Base-by-base conservation (phyloP, 2,329 filamentous ascomycete genomes). In the Microascus cirrosus region DNA sequence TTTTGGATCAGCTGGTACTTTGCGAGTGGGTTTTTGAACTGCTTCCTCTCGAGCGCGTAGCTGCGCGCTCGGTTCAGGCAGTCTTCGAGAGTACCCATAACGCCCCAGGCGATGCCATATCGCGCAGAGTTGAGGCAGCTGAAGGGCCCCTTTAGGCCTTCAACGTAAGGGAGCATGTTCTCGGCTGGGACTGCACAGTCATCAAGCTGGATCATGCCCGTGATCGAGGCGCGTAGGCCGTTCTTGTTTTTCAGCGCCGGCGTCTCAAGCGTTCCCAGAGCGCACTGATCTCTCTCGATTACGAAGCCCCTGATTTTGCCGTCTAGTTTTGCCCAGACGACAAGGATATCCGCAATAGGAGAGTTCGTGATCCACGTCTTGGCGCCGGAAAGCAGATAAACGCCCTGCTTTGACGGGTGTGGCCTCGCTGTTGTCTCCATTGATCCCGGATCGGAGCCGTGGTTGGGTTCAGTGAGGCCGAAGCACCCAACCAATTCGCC, bases 361-460 rank as follows among this genome's bases (percentile, higher is more conserved):
- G 88, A 93, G 72, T 96, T 95, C 15, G 91, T 96, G 69, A 96
- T 96, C 91, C 91, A 96, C 0, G 91, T 95, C 78, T 96, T 96
- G 54, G 87, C 76, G 2, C 91, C 91, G 54, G 85, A 90, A 39
- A 96, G 74, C 52, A 85, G 81, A 65, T 86, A 88, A 70, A 90
- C 90, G 1, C 90, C 90, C 67, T 89, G 86, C 76, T 92, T 92
- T 10, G 83, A 85, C 7, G 90, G 89, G 69, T 96, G 90, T 54
- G 86, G 85, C 68, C 85, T 89, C n/a, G 91, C 91, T 12, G 81
- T 79, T 6, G 87, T 90, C 77, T 96, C 91, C 90, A 96, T 93
- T 36, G 87, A 89, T 18, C 90, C 91, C 6, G 91, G 91, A 68
- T 96, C 91, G 59, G 89, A 94, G 60, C 91, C 91, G 69, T 96